These are phyloP conservation scores for Picochlorum sp. DNA, from an alignment of 139 green algal species.

Conservation along the genomic window DNA sequence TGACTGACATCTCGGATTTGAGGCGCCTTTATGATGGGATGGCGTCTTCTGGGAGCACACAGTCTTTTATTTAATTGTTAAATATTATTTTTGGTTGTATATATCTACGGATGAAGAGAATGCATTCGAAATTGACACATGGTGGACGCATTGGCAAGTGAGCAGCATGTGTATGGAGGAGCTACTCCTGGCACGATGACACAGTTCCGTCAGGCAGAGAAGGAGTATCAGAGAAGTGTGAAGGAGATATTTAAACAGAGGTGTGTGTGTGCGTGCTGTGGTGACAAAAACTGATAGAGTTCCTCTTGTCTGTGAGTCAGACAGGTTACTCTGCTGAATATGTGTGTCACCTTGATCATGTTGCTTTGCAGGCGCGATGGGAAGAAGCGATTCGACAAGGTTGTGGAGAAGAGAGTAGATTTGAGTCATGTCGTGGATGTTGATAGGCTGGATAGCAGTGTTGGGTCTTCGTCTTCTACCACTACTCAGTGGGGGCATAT, in stretches of 20 bases:
- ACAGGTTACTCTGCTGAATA: neutral
- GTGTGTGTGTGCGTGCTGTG: neutral
- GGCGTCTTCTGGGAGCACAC: too few relatives aligned
- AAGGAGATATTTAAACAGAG: conserved; percentile 16
- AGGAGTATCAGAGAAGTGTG: conserved; percentile 44
- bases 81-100: neutral
- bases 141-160: too few relatives aligned
- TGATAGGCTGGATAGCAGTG: neutral
- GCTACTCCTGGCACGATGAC: conserved; percentile 2
- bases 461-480: neutral
- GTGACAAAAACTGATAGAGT: neutral
- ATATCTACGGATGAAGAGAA: neutral
- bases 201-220: conserved; percentile 49
- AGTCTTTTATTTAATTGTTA: neutral
- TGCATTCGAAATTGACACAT: too few relatives aligned
- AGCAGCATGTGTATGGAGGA: neutral
- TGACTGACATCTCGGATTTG: neutral
- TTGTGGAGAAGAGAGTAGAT: conserved; percentile 26
- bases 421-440: conserved; percentile 43
- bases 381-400: conserved; percentile 13
- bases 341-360: neutral
- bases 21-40: neutral
- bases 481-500: neutral
- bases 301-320: neutral
- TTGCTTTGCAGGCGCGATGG: conserved; percentile 27